These are phyloP conservation scores for Carex myosuroides DNA, from an alignment of 176 grass and related monocot species.

Conservation along the genomic window DNA sequence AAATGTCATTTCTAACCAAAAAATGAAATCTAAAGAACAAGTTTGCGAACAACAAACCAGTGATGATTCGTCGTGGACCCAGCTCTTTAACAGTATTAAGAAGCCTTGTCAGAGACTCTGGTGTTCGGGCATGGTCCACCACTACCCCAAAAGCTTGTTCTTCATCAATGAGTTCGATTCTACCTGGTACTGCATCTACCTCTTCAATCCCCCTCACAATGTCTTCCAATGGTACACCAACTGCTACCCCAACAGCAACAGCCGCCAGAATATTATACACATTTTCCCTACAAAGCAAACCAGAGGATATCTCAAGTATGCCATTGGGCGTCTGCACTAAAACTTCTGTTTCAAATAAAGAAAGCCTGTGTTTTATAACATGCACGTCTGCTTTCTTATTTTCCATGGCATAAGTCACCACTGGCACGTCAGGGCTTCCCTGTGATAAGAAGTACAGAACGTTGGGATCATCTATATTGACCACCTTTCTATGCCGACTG, in stretches of 20 bases:
- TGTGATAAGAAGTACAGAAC: slow-evolving; percentile 61
- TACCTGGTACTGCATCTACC: slow-evolving; percentile 90
- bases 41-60: slow-evolving; percentile 41
- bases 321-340: slow-evolving; percentile 86
- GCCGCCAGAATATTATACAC: slow-evolving; percentile 92
- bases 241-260: slow-evolving; percentile 89
- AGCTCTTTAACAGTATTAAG: slow-evolving; percentile 70
- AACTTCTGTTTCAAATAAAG: slow-evolving; percentile 90
- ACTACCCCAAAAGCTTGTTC: slow-evolving; percentile 94
- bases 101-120: slow-evolving; percentile 70
- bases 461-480: slow-evolving; percentile 86
- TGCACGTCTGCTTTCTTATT: slow-evolving; percentile 91
- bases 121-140: slow-evolving; percentile 70
- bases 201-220: slow-evolving; percentile 95
- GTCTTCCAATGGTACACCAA: slow-evolving; percentile 70
- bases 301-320: slow-evolving; percentile 93
- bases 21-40: slow-evolving; percentile 5
- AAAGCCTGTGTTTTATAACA: slow-evolving; percentile 78
- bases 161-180: slow-evolving; percentile 90
- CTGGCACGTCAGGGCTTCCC: slow-evolving; percentile 63
- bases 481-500: slow-evolving; percentile 72
- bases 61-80: slow-evolving; percentile 69
- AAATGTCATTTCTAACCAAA: neutral
- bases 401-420: slow-evolving; percentile 88
- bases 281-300: slow-evolving; percentile 77